phyloP scores from a whole-genome alignment of 1,139 yeast genomes.

The Suhomyces panamericanus region DNA sequence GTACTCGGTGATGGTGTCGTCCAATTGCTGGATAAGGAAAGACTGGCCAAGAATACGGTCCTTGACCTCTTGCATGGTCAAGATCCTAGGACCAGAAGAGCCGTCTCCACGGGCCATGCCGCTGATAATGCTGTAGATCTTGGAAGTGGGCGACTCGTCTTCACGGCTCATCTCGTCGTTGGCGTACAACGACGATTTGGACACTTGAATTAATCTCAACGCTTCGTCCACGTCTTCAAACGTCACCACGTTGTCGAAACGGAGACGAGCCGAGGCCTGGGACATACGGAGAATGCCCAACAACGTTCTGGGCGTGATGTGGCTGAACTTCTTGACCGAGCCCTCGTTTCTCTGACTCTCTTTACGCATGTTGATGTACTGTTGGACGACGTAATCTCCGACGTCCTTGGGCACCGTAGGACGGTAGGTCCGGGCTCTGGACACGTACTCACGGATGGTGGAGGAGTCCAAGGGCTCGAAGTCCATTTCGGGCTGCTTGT shows the following conservation, averaged over 20 bases:
- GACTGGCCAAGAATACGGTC: conserved; percentile 82
- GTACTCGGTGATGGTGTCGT: conserved; percentile 74
- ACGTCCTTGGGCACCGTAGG: conserved; percentile 88
- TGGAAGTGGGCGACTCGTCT: conserved; percentile 54
- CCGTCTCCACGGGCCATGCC: conserved; percentile 53
- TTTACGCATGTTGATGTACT: conserved; percentile 90
- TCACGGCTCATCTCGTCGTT: conserved; percentile 53
- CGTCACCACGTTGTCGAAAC: conserved; percentile 73
- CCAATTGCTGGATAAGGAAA: conserved; percentile 75
- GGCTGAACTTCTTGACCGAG: conserved; percentile 77
- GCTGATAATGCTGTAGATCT: conserved; percentile 62
- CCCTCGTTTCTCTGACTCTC: conserved; percentile 81
- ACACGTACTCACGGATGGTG: conserved; percentile 83
- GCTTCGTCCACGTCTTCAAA: conserved; percentile 94
- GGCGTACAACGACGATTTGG: conserved; percentile 74
- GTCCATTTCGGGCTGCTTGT: conserved; percentile 76
- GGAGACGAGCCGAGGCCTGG: conserved; percentile 88
- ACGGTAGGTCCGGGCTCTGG: conserved; percentile 79
- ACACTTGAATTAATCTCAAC: conserved; percentile 77
- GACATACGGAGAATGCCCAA: conserved; percentile 89
- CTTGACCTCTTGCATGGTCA: conserved; percentile 60
- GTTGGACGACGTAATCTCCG: conserved; percentile 82
- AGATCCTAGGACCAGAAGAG: conserved; percentile 34
- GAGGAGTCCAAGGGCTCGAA: conserved; percentile 76
- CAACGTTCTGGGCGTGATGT: conserved; percentile 93